Conservation (phyloP, 495 filamentous ascomycete genomes). For the Sphaerosporella brunnea region DNA sequence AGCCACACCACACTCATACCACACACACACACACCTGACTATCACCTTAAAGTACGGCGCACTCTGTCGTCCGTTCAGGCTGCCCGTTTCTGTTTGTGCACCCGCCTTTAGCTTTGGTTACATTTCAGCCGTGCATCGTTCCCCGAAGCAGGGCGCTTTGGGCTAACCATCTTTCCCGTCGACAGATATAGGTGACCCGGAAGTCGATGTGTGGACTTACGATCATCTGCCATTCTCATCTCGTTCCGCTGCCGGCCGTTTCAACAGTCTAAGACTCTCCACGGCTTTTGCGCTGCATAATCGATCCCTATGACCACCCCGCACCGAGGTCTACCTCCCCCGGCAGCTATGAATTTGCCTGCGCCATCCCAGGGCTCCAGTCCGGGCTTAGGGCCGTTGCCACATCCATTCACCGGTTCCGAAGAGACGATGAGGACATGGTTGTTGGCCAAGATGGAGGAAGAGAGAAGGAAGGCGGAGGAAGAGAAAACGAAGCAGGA, state of each 20-base stretch:
- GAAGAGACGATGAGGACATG: slow-evolving; percentile 71
- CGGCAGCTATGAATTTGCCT: slow-evolving; percentile 51
- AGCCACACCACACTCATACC: background rate
- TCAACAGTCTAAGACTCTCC: background rate
- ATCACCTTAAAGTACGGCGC: background rate
- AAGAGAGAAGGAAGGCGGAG: slow-evolving; percentile 62
- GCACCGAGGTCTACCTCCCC: slow-evolving; percentile 59
- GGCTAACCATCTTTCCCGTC: slow-evolving; percentile 4
- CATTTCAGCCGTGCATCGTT: slow-evolving; percentile 5
- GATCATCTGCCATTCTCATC: background rate
- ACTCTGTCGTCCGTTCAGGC: background rate
- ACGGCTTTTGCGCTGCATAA: background rate
- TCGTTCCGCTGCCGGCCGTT: background rate
- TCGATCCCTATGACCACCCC: slow-evolving; percentile 42
- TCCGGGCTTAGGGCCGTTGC: slow-evolving; percentile 45
- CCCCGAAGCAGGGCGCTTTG: slow-evolving; percentile 1
- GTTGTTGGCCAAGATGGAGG: slow-evolving; percentile 68
- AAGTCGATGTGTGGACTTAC: slow-evolving; percentile 8
- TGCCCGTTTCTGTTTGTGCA: slow-evolving; percentile 3
- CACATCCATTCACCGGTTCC: slow-evolving; percentile 50
- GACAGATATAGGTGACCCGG: background rate
- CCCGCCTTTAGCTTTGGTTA: slow-evolving; percentile 1
- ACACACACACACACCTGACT: background rate
- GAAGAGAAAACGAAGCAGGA: slow-evolving; percentile 73
- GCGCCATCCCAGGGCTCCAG: slow-evolving; percentile 31